Base-by-base conservation (phyloP, 1,284 basidiomycete species). In the Marasmius tenuissimus region DNA sequence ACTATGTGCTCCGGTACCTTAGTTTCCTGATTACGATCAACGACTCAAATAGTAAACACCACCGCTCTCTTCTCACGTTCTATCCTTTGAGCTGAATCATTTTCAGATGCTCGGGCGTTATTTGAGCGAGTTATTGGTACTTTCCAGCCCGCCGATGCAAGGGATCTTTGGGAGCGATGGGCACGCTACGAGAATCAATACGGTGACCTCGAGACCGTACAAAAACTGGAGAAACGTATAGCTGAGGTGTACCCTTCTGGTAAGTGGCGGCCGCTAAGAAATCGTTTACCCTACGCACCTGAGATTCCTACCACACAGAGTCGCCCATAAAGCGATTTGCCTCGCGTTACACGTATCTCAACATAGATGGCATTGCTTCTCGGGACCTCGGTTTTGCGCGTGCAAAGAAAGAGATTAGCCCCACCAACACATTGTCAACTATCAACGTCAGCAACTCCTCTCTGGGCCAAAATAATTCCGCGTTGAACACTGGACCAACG, bases 111-210 rank as follows among this genome's bases (percentile, higher is more conserved):
- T 0, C 89, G 97, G 49, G 96, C 97, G 0, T 78, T 99, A 33
- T 98, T 99, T 71, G 97, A 99, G 73, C 87, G 93, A 48, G 88
- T 93, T 11, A 90, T 96, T 39, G 81, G 84, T 5, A 89, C 85
- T 11, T 95, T 98, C 72, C 73, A 91, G 0, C 81, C 94, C 4
- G 92, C 94, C 42, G 85, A 87, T 47, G 94, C 95, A 11, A 83
- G 93, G 51, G 87, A 91, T 0, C 81, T 99, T 16, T 99, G 96
- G 96, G 94, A 98, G 69, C 86, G 92, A 54, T 99, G 97, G 97
- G 89, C 94, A 3, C 84, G 90, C 62, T 97, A 97, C 77, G 96
- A 98, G 75, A 97, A 97, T 78, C 91, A 93, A 71, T 98, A 93
- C 72, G 95, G 95, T 22, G 95, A 97, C 75, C 80, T 96, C n/a